Evolutionary conservation across 1,139 yeast genomes (phyloP), one percentile per base, ranked within the genome.

Genomic region (Suhomyces bribrorum): DNA sequence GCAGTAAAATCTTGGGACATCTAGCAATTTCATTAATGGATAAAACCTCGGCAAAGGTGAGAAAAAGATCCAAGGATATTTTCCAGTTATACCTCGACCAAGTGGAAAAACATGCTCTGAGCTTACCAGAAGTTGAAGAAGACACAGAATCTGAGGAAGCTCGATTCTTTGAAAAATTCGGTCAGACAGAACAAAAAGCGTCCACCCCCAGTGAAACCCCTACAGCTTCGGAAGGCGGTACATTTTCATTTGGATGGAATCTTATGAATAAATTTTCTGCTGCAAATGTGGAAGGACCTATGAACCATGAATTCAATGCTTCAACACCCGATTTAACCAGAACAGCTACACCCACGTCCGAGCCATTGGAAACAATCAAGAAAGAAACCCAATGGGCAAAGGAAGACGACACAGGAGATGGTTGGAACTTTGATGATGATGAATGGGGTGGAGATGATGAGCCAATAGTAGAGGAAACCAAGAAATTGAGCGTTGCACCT

Each of bases 21-120:
- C 75, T 92, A 43, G 90, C 96, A 0, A 87, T 94, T 1, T 79
- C 92, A 0, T 67, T 92, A 43, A 74, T 92, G 61, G 98, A 92
- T 57, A 75, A 70, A 40, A 83, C 83, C 40, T 72, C 79, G 1
- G 46, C 47, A n/a, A 74, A 77, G 38, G 92, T 90, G 1, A 70
- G 97, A 40, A 60, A 61, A 1, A 87, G 84, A 52, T 95, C 97
- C 0, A 79, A 78, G 47, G 62, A 71, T 35, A 73, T 88, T 0
- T 82, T 89, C 53, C 79, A 81, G 26, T 47, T 75, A 24, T 86
- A 84, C 53, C 73, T 88, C 57, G 68, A 69, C 13, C 78, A 81
- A 41, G 83, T 88, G 28, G 83, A 81, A 46, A 61, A 62, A 17
- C 87, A 83, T 47, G 85, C 94, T 0, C 62, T 69, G 1, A 59